A percentile compares a stretch with the other conserved stretches of the same genome.
These are phyloP conservation scores for Boletellus ananiceps DNA, from an alignment of 768 basidiomycete genomes.

Conservation along the genomic window DNA sequence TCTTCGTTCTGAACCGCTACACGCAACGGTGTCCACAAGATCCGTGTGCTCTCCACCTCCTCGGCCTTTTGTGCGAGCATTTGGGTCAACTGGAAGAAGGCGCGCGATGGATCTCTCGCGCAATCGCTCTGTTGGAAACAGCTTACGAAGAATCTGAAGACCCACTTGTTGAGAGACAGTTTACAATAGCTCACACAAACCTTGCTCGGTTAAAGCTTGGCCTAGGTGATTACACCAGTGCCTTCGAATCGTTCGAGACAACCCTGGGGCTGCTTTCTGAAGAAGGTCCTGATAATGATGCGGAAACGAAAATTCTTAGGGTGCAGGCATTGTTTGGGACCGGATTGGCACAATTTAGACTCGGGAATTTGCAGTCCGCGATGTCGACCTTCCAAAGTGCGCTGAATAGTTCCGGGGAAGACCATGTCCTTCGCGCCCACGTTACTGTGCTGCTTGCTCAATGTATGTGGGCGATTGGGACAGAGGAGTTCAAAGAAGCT, in stretches of 20 bases:
- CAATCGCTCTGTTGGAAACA: slow-evolving; percentile 73
- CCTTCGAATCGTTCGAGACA: slow-evolving; percentile 67
- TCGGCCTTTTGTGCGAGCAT: slow-evolving; percentile 80
- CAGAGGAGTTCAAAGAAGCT: slow-evolving; percentile 68
- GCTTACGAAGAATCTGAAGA: slow-evolving; percentile 89
- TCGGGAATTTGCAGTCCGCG: slow-evolving; percentile 58
- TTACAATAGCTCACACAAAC: slow-evolving; percentile 76
- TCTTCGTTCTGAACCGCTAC: slow-evolving; percentile 79
- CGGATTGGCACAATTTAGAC: slow-evolving; percentile 67
- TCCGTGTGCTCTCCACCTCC: slow-evolving; percentile 73
- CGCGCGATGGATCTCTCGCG: slow-evolving; percentile 49
- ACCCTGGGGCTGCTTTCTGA: slow-evolving; percentile 65
- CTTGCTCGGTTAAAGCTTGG: slow-evolving; percentile 75
- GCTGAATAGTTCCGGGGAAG: slow-evolving; percentile 48
- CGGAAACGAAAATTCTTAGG: slow-evolving; percentile 40
- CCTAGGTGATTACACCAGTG: slow-evolving; percentile 50
- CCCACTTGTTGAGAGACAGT: slow-evolving; percentile 68
- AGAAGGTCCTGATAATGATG: slow-evolving; percentile 33
- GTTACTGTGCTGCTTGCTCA: slow-evolving; percentile 77
- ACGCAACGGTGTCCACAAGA: slow-evolving; percentile 63
- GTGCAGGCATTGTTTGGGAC: slow-evolving; percentile 65
- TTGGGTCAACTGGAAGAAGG: slow-evolving; percentile 68
- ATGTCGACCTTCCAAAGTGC: slow-evolving; percentile 65
- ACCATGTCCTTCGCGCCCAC: slow-evolving; percentile 54
- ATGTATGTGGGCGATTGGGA: slow-evolving; percentile 77